phyloP scores from a whole-genome alignment of 1,284 basidiomycete genomes.

The Boletus semigastroideus region DNA sequence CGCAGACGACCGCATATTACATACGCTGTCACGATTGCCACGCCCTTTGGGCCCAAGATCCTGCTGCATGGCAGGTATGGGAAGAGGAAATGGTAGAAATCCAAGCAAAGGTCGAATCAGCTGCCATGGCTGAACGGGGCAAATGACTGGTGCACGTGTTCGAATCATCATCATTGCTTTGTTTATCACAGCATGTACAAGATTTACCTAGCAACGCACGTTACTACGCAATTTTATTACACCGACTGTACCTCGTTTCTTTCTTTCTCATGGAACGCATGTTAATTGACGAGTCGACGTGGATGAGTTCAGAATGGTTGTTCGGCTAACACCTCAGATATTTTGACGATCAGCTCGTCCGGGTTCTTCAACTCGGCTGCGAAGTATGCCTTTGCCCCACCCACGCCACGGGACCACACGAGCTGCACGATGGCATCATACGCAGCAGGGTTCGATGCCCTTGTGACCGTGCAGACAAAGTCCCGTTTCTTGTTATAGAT shows the following conservation, averaged over 20 bases:
- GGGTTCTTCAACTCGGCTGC: constrained; percentile 47
- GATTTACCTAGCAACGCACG: background rate
- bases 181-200: background rate
- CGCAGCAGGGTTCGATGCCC: constrained; percentile 33
- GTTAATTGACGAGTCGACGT: background rate
- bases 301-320: constrained; percentile 39
- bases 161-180: background rate
- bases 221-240: constrained; percentile 1
- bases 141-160: background rate
- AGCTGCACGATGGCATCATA: constrained; percentile 42
- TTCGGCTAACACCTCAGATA: constrained; percentile 49
- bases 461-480: constrained; percentile 44
- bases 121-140: background rate
- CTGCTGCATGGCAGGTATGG: constrained; percentile 36
- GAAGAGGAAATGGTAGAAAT: constrained; percentile 39
- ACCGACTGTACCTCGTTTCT: background rate
- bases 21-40: constrained; percentile 51
- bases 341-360: constrained; percentile 49
- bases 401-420: constrained; percentile 42
- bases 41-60: constrained; percentile 32
- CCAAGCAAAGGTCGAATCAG: constrained; percentile 29
- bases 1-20: constrained; percentile 40
- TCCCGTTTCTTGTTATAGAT: constrained; percentile 55
- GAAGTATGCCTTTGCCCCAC: constrained; percentile 55
- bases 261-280: background rate